Evolutionary conservation across 495 filamentous ascomycete species (phyloP).

Genomic region (Tricharina praecox): DNA sequence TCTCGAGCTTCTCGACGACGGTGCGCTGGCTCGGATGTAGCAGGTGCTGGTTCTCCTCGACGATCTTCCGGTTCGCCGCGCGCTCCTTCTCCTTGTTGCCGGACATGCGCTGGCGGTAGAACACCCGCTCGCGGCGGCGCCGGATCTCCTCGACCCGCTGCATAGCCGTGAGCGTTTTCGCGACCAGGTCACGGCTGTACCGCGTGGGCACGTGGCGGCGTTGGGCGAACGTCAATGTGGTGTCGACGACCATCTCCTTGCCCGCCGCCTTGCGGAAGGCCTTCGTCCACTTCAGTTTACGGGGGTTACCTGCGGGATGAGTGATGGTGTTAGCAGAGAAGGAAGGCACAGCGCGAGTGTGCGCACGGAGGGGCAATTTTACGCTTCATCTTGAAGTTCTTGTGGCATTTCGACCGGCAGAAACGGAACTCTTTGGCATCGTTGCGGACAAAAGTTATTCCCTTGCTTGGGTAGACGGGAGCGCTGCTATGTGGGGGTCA

Average conservation of each 20-base stretch:
- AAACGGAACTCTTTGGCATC: slow-evolving; percentile 55
- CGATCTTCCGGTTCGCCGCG: slow-evolving; percentile 65
- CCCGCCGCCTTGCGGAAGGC: slow-evolving; percentile 58
- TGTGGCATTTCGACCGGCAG: slow-evolving; percentile 85
- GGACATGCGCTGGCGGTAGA: slow-evolving; percentile 82
- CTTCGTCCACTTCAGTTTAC: slow-evolving; percentile 79
- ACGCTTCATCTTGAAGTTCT: slow-evolving; percentile 99
- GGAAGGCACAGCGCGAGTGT: neutral
- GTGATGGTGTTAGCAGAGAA: neutral
- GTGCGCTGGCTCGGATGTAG: slow-evolving; percentile 45
- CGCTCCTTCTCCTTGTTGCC: slow-evolving; percentile 70
- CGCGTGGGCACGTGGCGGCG: slow-evolving; percentile 87
- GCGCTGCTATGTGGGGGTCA: slow-evolving; percentile 9
- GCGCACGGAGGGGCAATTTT: no score
- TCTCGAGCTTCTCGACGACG: slow-evolving; percentile 35
- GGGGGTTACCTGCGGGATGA: slow-evolving; percentile 37
- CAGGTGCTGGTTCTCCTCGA: slow-evolving; percentile 81
- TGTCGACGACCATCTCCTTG: slow-evolving; percentile 91
- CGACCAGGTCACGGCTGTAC: slow-evolving; percentile 82
- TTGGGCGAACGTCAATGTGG: slow-evolving; percentile 74
- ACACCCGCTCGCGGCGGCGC: slow-evolving; percentile 60
- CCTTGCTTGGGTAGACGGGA: slow-evolving; percentile 73
- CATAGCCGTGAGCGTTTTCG: slow-evolving; percentile 80
- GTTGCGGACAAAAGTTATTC: slow-evolving; percentile 64
- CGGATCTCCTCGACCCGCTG: slow-evolving; percentile 77